A percentile compares a stretch with the other conserved stretches of the same genome.
Conservation (phyloP, 345 rosid species). For the Psidium friedrichsthalianum region DNA sequence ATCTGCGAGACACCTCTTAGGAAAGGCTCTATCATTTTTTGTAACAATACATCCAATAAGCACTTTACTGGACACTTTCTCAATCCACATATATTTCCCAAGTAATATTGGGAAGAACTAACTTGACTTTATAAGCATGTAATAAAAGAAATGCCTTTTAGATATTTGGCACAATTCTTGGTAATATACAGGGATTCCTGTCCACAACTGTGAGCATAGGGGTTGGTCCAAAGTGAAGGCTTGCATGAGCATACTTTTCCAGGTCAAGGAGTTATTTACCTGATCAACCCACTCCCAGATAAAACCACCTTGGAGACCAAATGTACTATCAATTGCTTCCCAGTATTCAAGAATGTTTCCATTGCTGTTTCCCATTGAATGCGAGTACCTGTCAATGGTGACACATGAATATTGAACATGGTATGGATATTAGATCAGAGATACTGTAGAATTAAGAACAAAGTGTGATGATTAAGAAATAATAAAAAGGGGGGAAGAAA, state of each 20-base stretch:
- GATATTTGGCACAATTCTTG: background rate
- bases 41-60: background rate
- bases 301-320: slow-evolving; percentile 99
- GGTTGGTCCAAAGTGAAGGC: background rate
- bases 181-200: background rate
- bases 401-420: slow-evolving; percentile 6
- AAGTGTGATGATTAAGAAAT: background rate
- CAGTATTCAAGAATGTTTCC: slow-evolving; percentile 86
- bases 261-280: slow-evolving; percentile 25
- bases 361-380: slow-evolving; percentile 95
- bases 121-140: background rate
- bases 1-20: background rate
- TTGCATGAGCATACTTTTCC: background rate
- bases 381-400: slow-evolving; percentile 70
- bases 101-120: background rate
- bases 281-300: slow-evolving; percentile 99
- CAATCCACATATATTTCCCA: background rate
- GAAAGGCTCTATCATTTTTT: background rate
- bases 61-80: background rate
- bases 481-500: slow-evolving; percentile 10
- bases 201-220: background rate
- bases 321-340: slow-evolving; percentile 86
- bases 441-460: background rate
- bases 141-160: background rate
- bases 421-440: background rate